Evolutionary conservation across 1,139 yeast genomes (phyloP).

Genomic region (Torulaspora globosa): DNA sequence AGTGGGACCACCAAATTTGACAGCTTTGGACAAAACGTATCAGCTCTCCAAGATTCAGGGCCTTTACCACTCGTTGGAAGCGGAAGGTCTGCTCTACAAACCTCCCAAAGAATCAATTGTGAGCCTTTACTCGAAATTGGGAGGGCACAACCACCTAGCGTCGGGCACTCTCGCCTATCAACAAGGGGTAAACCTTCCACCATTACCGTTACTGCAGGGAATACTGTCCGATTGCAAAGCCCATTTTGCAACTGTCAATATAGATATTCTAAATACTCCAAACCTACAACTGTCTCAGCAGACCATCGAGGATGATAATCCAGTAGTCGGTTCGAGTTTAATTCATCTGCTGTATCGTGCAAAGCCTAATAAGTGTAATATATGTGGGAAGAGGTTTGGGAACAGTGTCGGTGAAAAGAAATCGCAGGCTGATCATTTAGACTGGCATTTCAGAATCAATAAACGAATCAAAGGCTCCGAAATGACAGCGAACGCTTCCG

Average conservation of each 20-base stretch:
- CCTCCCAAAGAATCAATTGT: constrained; percentile 33
- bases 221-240: constrained; percentile 35
- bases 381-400: constrained; percentile 84
- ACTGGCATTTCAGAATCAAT: constrained; percentile 95
- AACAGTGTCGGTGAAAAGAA: constrained; percentile 56
- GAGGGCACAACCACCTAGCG: constrained; percentile 12
- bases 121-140: constrained; percentile 25
- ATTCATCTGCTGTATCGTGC: constrained; percentile 35
- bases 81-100: constrained; percentile 25
- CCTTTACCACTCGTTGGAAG: constrained; percentile 26
- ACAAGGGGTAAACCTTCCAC: constrained; percentile 23
- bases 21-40: constrained; percentile 22
- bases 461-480: constrained; percentile 57
- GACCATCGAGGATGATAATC: constrained; percentile 26
- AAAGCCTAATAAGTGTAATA: constrained; percentile 77
- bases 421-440: constrained; percentile 64
- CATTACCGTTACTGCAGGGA: constrained; percentile 26
- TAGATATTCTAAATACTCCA: constrained; percentile 32
- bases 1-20: constrained; percentile 18
- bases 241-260: constrained; percentile 29
- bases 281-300: constrained; percentile 31
- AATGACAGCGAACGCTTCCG: constrained; percentile 40
- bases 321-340: constrained; percentile 27
- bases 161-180: constrained; percentile 5
- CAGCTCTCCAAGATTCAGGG: constrained; percentile 23